phyloP scores from a whole-genome alignment of 2,329 filamentous ascomycete genomes.

The Camillea tinctor region DNA sequence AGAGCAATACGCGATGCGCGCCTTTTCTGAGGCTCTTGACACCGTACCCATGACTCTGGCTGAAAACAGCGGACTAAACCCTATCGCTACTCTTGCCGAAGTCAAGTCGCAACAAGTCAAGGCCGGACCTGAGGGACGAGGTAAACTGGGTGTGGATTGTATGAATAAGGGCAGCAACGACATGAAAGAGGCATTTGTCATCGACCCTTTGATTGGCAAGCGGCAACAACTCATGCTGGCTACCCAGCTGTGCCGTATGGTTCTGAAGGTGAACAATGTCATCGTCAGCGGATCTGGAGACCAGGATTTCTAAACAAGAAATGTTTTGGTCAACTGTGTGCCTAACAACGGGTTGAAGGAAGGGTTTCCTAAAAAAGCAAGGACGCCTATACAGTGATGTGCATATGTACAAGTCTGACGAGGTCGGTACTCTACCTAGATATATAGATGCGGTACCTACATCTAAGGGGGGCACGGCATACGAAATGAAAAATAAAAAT shows the following conservation, averaged over 20 bases:
- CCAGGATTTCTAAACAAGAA: slow-evolving; percentile 68
- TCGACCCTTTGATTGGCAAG: slow-evolving; percentile 97
- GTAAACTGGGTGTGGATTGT: slow-evolving; percentile 89
- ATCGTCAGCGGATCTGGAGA: slow-evolving; percentile 87
- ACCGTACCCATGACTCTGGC: slow-evolving; percentile 92
- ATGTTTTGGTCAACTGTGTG: no score
- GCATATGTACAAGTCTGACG: not conserved
- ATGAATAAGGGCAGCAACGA: slow-evolving; percentile 94
- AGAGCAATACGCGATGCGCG: slow-evolving; percentile 98
- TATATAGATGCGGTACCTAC: not conserved
- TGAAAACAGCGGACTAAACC: slow-evolving; percentile 94
- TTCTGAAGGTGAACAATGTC: slow-evolving; percentile 95
- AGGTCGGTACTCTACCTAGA: not conserved
- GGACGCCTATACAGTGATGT: no score
- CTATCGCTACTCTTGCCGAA: slow-evolving; percentile 90
- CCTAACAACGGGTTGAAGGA: no score
- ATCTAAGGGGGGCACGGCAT: not conserved
- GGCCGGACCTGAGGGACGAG: slow-evolving; percentile 49
- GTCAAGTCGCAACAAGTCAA: slow-evolving; percentile 97
- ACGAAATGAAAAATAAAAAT: not conserved
- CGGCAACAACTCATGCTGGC: slow-evolving; percentile 94
- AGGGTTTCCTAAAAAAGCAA: no score
- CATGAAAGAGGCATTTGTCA: slow-evolving; percentile 98
- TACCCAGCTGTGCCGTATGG: slow-evolving; percentile 97
- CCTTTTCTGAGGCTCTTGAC: slow-evolving; percentile 93